Percentiles rank a stretch among this genome's conserved stretches.
Evolutionary conservation across 73 alveolate species (phyloP).

Genomic region (Tetrahymena thermophila): DNA sequence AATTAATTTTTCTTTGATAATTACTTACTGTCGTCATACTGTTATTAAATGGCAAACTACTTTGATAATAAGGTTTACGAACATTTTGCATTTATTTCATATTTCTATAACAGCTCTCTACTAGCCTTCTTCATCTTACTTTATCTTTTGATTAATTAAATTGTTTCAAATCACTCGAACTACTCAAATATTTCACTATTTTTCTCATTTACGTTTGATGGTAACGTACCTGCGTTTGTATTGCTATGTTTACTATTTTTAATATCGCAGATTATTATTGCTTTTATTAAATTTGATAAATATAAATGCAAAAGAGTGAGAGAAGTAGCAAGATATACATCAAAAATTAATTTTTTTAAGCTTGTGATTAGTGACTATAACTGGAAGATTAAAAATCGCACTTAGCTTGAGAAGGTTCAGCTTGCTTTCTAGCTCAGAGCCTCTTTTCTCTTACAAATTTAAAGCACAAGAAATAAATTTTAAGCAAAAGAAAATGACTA

Average conservation of each 20-base stretch:
- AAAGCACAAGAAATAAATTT: background rate
- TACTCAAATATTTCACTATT: background rate
- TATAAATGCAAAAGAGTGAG: background rate
- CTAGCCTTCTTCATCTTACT: background rate
- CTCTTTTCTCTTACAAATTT: background rate
- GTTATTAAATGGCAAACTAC: background rate
- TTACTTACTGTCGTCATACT: background rate
- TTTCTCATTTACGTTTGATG: background rate
- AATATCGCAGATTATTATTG: background rate
- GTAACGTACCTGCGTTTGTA: background rate
- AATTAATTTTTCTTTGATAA: background rate
- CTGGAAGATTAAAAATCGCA: background rate
- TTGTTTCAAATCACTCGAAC: background rate
- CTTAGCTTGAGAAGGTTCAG: background rate
- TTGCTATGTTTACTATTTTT: background rate
- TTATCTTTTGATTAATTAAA: background rate
- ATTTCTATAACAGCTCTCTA: background rate
- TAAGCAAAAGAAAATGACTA: background rate
- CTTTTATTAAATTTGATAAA: background rate
- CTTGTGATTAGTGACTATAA: background rate
- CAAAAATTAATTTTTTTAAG: background rate
- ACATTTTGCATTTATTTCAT: background rate
- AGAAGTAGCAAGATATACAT: background rate
- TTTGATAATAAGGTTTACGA: background rate
- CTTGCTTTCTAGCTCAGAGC: background rate